Percentiles rank a stretch among this genome's conserved stretches.
Conservation (phyloP, 2,329 filamentous ascomycete species). For the Curvularia spicifera region DNA sequence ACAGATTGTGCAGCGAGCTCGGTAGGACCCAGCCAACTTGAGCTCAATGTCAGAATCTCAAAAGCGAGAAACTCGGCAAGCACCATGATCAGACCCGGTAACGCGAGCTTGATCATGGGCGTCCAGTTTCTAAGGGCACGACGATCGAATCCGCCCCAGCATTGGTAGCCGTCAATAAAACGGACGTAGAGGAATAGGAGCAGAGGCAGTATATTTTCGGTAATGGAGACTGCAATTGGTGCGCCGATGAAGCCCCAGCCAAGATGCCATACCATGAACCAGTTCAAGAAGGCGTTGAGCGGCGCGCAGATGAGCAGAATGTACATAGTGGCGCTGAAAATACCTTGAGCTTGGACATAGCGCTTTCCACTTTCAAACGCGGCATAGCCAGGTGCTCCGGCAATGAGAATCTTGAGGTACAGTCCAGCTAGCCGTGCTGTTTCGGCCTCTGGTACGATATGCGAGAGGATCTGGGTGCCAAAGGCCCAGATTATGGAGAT, state of each 20-base stretch:
- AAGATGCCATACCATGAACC: conserved; percentile 73
- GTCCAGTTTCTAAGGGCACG: conserved; percentile 76
- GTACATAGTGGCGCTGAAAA: conserved; percentile 84
- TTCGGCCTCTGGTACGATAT: conserved; percentile 73
- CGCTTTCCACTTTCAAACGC: conserved; percentile 82
- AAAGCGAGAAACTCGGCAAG: conserved; percentile 93
- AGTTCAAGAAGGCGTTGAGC: conserved; percentile 81
- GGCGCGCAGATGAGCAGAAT: conserved; percentile 83
- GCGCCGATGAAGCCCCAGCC: conserved; percentile 72
- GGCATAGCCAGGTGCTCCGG: conserved; percentile 77
- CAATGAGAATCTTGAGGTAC: conserved; percentile 73
- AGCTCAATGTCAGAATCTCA: conserved; percentile 84
- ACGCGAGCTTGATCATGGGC: conserved; percentile 83
- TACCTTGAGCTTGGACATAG: conserved; percentile 83
- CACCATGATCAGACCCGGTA: conserved; percentile 92
- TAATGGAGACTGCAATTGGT: conserved; percentile 76
- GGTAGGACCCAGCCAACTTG: conserved; percentile 78
- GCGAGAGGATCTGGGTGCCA: conserved; percentile 66
- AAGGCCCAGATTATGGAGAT: conserved; percentile 75
- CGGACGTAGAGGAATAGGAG: conserved; percentile 76
- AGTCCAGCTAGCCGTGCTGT: conserved; percentile 74
- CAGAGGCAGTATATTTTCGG: conserved; percentile 75
- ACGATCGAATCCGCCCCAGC: conserved; percentile 80
- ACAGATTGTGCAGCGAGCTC: conserved; percentile 89
- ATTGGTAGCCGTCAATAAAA: conserved; percentile 73